These are phyloP conservation scores for Russula emetica DNA, from an alignment of 768 basidiomycete species.

Conservation along the genomic window DNA sequence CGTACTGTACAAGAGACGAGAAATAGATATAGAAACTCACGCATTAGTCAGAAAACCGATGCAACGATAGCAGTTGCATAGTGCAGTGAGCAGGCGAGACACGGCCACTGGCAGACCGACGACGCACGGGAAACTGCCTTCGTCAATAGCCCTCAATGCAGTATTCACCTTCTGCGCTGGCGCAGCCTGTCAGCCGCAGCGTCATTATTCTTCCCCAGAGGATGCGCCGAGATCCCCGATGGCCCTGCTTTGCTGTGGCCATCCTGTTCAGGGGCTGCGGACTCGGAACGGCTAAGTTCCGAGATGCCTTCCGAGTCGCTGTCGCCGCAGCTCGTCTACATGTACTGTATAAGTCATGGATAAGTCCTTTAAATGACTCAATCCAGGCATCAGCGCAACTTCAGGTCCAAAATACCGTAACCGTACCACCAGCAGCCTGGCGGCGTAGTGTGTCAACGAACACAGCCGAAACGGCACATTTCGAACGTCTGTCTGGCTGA, in stretches of 20 bases:
- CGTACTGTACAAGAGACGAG: neutral
- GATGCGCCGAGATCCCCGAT: neutral
- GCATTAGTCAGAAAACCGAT: conserved; percentile 90
- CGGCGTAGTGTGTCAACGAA: too few species aligned
- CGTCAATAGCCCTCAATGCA: conserved; percentile 81
- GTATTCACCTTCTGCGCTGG: conserved; percentile 68
- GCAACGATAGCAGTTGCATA: conserved; percentile 46
- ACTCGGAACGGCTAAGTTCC: neutral
- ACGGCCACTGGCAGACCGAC: neutral
- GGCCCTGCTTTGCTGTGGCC: neutral
- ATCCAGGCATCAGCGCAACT: too few species aligned
- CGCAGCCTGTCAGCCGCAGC: conserved; percentile 40
- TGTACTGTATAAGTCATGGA: neutral
- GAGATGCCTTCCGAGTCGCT: neutral
- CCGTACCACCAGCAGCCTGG: too few species aligned
- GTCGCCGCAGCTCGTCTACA: neutral
- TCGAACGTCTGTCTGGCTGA: too few species aligned
- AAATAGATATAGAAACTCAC: conserved; percentile 35
- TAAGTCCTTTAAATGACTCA: too few species aligned
- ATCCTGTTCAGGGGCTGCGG: too few species aligned
- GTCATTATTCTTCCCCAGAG: neutral
- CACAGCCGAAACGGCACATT: too few species aligned
- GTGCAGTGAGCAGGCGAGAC: neutral
- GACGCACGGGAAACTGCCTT: conserved; percentile 74
- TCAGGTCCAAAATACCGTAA: too few species aligned